Evolutionary conservation across 1,284 basidiomycete genomes (phyloP).

Genomic region (Xanthoconium separans): DNA sequence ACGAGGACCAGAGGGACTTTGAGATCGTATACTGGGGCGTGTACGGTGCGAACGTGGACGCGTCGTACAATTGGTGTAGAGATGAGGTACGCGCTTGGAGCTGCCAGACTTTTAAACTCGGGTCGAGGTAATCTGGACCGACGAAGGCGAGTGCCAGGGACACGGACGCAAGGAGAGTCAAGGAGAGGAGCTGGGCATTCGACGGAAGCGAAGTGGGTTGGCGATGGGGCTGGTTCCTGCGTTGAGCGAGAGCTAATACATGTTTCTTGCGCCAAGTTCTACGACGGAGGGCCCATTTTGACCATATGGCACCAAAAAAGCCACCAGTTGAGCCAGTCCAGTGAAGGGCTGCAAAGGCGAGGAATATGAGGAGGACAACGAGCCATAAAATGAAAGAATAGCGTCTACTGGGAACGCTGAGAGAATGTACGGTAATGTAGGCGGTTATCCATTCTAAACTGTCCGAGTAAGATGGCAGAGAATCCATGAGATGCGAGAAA

Average conservation of each 20-base stretch:
- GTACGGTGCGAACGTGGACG: slow-evolving; percentile 33
- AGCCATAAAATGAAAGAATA: slow-evolving; percentile 61
- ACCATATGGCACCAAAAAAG: slow-evolving; percentile 49
- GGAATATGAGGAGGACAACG: slow-evolving; percentile 40
- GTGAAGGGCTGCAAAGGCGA: slow-evolving; percentile 42
- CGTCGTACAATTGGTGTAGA: slow-evolving; percentile 23
- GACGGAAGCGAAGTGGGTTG: slow-evolving; percentile 57
- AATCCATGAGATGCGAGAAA: slow-evolving; percentile 29
- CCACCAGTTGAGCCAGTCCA: slow-evolving; percentile 42
- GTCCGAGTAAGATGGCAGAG: slow-evolving; percentile 42
- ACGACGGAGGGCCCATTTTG: slow-evolving; percentile 53
- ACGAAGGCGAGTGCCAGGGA: slow-evolving; percentile 52
- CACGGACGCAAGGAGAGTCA: slow-evolving; percentile 42
- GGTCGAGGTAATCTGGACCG: slow-evolving; percentile 77
- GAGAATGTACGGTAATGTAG: slow-evolving; percentile 53
- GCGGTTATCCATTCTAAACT: slow-evolving; percentile 54
- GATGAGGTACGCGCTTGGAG: slow-evolving; percentile 14
- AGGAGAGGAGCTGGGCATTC: slow-evolving; percentile 57
- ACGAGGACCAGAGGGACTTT: slow-evolving; percentile 79
- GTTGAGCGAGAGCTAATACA: slow-evolving; percentile 8
- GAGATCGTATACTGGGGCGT: slow-evolving; percentile 60
- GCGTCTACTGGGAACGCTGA: slow-evolving; percentile 49
- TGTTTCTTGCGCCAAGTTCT: slow-evolving; percentile 43
- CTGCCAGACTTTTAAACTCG: slow-evolving; percentile 49
- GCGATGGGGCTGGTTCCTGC: slow-evolving; percentile 35